Conservation (phyloP, 345 rosid species). For the Gossypium anomalum region DNA sequence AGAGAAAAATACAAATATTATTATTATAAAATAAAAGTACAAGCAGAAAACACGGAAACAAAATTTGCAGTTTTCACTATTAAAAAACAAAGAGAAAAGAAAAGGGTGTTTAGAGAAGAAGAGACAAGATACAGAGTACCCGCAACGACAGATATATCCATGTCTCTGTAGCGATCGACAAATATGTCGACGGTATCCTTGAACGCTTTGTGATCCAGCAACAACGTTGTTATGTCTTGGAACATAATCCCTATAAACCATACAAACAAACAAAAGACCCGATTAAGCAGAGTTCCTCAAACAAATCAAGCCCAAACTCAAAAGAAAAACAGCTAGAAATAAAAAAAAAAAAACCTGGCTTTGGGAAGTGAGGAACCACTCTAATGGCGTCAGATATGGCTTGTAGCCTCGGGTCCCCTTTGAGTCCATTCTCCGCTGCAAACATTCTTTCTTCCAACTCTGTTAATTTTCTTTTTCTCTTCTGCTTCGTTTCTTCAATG, state of each 20-base stretch:
- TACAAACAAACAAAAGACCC: not conserved
- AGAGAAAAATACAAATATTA: not conserved
- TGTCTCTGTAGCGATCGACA: slow-evolving; percentile 89
- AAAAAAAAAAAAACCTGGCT: slow-evolving; percentile 39
- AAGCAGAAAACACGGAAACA: not conserved
- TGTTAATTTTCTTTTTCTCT: not conserved
- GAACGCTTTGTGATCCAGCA: slow-evolving; percentile 85
- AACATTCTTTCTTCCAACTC: slow-evolving; percentile 36
- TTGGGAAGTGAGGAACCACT: slow-evolving; percentile 74
- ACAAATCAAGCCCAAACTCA: not conserved
- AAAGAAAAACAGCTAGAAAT: not conserved
- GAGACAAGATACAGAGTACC: slow-evolving; percentile 38
- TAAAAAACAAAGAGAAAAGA: not conserved
- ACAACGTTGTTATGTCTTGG: slow-evolving; percentile 88
- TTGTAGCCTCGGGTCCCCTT: slow-evolving; percentile 61
- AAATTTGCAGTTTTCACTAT: not conserved
- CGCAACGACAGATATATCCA: slow-evolving; percentile 83
- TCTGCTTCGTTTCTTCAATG: not conserved
- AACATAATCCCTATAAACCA: slow-evolving; percentile 76
- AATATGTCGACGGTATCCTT: slow-evolving; percentile 83
- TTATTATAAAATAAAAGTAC: not conserved
- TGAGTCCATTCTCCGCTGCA: slow-evolving; percentile 73
- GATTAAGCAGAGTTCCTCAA: not conserved
- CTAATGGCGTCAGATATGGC: slow-evolving; percentile 64
- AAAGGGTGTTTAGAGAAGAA: not conserved